Conservation (phyloP, 805 yeast species). For the Metschnikowia chrysomelidarum region DNA sequence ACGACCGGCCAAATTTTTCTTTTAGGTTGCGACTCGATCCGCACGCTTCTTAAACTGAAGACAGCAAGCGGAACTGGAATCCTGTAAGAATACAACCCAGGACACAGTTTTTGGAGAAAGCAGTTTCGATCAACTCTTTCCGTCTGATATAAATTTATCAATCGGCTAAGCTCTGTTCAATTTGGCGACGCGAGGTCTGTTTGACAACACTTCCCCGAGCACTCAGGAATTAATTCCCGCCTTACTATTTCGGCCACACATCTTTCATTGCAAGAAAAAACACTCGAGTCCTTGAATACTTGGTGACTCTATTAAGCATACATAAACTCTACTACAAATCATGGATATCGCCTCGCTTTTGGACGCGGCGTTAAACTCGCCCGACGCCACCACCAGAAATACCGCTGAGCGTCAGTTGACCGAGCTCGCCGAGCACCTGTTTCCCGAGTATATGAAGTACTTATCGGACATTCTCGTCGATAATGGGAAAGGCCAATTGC, state of each 20-base stretch:
- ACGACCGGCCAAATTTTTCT: constrained; percentile 12
- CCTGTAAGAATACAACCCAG: background rate
- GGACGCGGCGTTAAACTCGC: constrained; percentile 74
- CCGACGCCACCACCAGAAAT: constrained; percentile 63
- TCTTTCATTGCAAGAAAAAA: no score
- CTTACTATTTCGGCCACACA: no score
- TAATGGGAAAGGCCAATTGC: constrained; percentile 70
- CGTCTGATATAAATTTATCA: no score
- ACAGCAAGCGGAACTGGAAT: constrained; percentile 4
- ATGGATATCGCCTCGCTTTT: constrained; percentile 65
- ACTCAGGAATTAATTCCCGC: no score
- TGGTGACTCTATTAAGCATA: no score
- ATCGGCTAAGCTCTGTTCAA: background rate
- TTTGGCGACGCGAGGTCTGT: background rate
- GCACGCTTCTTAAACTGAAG: background rate
- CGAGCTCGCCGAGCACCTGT: constrained; percentile 70
- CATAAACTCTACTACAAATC: no score
- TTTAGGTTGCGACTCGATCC: constrained; percentile 10
- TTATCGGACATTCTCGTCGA: constrained; percentile 72
- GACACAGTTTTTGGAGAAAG: background rate
- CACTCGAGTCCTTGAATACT: no score
- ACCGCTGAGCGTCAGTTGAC: constrained; percentile 77
- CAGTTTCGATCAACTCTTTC: no score
- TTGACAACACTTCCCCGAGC: background rate
- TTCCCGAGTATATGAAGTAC: constrained; percentile 67